Percentiles rank a stretch among this genome's conserved stretches.
Conservation (phyloP, 106 monocot genomes). For the Apostasia ramifera region DNA sequence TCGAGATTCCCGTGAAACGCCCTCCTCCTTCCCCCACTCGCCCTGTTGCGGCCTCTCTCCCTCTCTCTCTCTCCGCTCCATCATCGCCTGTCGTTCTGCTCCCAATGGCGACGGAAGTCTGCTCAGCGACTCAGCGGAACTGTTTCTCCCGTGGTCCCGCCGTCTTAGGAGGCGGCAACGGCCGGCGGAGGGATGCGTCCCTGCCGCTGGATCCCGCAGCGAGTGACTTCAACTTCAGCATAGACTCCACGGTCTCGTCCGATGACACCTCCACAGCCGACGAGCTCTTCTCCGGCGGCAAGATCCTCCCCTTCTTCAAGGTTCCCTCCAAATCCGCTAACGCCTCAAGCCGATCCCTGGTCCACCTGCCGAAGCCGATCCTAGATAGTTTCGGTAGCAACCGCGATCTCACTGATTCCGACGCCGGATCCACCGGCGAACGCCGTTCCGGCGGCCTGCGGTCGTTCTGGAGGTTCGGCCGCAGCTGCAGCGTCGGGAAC, state of each 20-base stretch:
- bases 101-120: not conserved
- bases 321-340: not conserved
- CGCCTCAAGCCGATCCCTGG: too few relatives aligned
- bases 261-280: slow-evolving; percentile 9
- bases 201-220: too few relatives aligned
- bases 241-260: not conserved
- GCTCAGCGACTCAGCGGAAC: not conserved
- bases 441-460: not conserved
- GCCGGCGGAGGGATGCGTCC: not conserved
- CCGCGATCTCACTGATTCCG: not conserved
- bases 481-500: slow-evolving; percentile 2
- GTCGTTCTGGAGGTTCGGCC: slow-evolving; percentile 1
- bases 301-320: slow-evolving; percentile 8
- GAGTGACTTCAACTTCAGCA: slow-evolving; percentile 11
- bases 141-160: slow-evolving; percentile 5
- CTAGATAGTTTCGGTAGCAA: not conserved
- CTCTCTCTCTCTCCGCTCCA: not conserved
- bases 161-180: too few relatives aligned
- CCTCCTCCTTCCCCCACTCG: not conserved
- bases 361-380: not conserved
- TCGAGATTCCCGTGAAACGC: not conserved
- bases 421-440: not conserved
- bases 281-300: slow-evolving; percentile 18
- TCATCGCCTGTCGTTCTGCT: not conserved
- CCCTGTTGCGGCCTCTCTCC: not conserved